Percentiles rank a stretch among this genome's conserved stretches.
Evolutionary conservation across 164 flowering plant genomes (phyloP).

Genomic region (Akebia trifoliata): DNA sequence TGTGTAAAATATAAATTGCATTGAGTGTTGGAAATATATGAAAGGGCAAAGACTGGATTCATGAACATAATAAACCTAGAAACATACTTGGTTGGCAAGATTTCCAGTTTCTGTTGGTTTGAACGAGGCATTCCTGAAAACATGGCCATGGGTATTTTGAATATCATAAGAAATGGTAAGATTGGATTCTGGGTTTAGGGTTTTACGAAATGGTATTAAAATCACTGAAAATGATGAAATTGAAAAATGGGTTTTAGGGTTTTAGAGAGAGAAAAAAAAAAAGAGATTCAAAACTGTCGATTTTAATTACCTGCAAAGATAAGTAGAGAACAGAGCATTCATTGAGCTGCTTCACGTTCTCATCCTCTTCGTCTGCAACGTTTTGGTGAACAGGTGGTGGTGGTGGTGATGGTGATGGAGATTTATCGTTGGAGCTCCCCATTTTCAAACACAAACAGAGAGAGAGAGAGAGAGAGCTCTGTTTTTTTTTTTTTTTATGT

Average conservation of each 20-base stretch:
- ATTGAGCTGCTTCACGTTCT: constrained; percentile 75
- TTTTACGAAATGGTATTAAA: no score
- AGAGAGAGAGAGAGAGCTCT: no score
- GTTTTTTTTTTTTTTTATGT: no score
- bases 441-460: constrained; percentile 12
- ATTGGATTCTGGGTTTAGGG: constrained; percentile 21
- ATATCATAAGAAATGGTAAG: background rate
- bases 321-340: constrained; percentile 72
- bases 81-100: constrained; percentile 63
- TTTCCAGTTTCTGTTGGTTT: constrained; percentile 70
- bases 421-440: constrained; percentile 11
- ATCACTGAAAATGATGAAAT: background rate
- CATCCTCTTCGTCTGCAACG: constrained; percentile 81
- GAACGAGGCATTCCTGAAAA: constrained; percentile 73
- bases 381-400: constrained; percentile 42
- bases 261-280: constrained; percentile 8
- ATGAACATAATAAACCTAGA: background rate
- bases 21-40: background rate
- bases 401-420: constrained; percentile 8
- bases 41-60: background rate
- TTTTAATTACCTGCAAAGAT: constrained; percentile 69
- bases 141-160: background rate
- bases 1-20: background rate
- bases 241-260: constrained; percentile 25
- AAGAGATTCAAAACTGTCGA: background rate